A percentile compares a stretch with the other conserved stretches of the same genome.
These are phyloP conservation scores for Fusarium sp. DNA, from an alignment of 2,329 filamentous ascomycete species.

Conservation along the genomic window DNA sequence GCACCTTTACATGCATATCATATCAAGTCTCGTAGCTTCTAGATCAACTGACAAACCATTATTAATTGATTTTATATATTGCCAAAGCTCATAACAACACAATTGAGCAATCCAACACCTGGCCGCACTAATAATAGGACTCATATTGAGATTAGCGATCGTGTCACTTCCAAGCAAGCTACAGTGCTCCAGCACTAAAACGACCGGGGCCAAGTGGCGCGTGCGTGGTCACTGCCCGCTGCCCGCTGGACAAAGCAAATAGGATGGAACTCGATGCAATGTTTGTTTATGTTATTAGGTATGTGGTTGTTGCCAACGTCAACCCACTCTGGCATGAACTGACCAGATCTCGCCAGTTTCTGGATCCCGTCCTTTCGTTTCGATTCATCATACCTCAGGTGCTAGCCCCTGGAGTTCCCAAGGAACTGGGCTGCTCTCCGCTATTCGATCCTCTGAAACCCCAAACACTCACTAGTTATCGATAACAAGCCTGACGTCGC, in stretches of 20 bases:
- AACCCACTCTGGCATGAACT: slow-evolving; percentile 23
- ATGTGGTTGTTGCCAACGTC: background rate
- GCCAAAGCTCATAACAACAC: no score
- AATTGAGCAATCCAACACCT: background rate
- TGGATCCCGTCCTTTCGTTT: background rate
- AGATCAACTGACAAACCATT: background rate
- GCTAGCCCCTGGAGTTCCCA: background rate
- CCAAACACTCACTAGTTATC: slow-evolving; percentile 21
- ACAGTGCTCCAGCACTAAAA: slow-evolving; percentile 14
- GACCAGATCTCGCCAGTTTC: background rate
- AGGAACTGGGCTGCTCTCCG: background rate
- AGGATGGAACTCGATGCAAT: background rate
- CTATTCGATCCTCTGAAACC: background rate
- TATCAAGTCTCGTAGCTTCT: background rate
- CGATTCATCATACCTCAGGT: background rate
- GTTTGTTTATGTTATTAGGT: slow-evolving; percentile 5
- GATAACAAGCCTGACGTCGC: slow-evolving; percentile 35
- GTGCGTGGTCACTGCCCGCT: slow-evolving; percentile 31
- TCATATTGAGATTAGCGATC: slow-evolving; percentile 5
- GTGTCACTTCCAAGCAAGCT: slow-evolving; percentile 13
- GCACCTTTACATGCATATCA: no score
- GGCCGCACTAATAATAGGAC: background rate
- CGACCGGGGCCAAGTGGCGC: slow-evolving; percentile 22
- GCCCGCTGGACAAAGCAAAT: slow-evolving; percentile 19
- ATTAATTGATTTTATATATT: background rate